Percentiles rank a stretch among this genome's conserved stretches.
Evolutionary conservation across 1,139 yeast species (phyloP).

Genomic region (Candida tunisiensis): DNA sequence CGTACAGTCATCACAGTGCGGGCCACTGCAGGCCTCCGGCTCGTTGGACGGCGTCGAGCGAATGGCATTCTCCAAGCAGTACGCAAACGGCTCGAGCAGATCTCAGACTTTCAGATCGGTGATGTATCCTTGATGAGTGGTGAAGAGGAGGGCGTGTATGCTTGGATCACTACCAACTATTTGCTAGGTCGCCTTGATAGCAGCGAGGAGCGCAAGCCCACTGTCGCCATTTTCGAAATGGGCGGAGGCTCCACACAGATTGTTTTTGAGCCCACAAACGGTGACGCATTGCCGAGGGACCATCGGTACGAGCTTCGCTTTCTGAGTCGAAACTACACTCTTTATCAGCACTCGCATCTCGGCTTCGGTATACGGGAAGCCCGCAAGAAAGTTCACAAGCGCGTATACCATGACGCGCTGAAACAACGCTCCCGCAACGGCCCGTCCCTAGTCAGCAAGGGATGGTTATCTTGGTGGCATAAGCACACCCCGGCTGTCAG

Average conservation of each 20-base stretch:
- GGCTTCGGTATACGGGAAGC: conserved; percentile 96
- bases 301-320: conserved; percentile 68
- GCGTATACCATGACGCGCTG: conserved; percentile 9
- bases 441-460: conserved; percentile 35
- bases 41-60: conserved; percentile 64
- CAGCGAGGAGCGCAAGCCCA: conserved; percentile 46
- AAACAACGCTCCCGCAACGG: conserved; percentile 12
- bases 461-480: too few relatives aligned
- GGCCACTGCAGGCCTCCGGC: conserved; percentile 95
- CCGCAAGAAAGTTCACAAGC: conserved; percentile 58
- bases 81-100: conserved; percentile 49
- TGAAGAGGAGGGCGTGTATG: conserved; percentile 94
- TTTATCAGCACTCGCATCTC: conserved; percentile 88
- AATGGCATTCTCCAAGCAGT: conserved; percentile 59
- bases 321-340: conserved; percentile 65
- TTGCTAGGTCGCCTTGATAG: conserved; percentile 83
- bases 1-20: conserved; percentile 93
- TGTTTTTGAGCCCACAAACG: conserved; percentile 89
- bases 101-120: conserved; percentile 83
- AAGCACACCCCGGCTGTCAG: conserved; percentile 34
- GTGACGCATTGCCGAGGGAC: conserved; percentile 75
- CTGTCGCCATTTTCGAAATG: conserved; percentile 93
- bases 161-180: conserved; percentile 95
- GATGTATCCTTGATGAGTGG: conserved; percentile 89
- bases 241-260: conserved; percentile 99